A percentile compares a stretch with the other conserved stretches of the same genome.
phyloP scores from a whole-genome alignment of 805 yeast genomes.

The Nakazawaea wickerhamii region DNA sequence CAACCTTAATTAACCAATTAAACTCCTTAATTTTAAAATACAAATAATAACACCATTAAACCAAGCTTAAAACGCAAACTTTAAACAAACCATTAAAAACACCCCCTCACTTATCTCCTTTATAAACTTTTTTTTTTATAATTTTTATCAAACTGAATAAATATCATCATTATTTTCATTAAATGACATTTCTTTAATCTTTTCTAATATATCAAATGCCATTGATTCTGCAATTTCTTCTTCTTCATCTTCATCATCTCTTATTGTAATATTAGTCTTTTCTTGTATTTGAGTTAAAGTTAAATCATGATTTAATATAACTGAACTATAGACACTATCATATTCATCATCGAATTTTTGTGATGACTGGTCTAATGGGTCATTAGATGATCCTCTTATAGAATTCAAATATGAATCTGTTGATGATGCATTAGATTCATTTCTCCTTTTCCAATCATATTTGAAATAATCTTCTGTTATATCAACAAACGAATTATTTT shows the following conservation, averaged over 20 bases:
- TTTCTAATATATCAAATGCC: constrained; percentile 9
- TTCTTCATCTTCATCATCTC: constrained; percentile 1
- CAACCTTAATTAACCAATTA: no score
- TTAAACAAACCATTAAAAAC: background rate
- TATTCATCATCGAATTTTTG: constrained; percentile 1
- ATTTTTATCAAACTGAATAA: background rate
- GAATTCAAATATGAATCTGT: background rate
- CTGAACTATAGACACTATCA: constrained; percentile 3
- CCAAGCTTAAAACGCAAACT: no score
- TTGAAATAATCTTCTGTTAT: constrained; percentile 12
- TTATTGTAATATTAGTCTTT: background rate
- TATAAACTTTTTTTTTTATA: background rate
- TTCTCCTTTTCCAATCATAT: constrained; percentile 3
- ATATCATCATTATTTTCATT: background rate
- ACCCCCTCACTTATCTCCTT: background rate
- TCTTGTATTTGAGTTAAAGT: constrained; percentile 1
- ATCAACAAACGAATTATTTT: constrained; percentile 6
- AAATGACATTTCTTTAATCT: constrained; percentile 8
- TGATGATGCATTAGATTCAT: constrained; percentile 5
- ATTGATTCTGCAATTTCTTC: constrained; percentile 12
- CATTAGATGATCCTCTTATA: background rate
- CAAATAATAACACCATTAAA: no score
- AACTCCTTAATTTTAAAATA: no score
- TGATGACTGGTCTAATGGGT: background rate
- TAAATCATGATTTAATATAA: background rate